Percentiles rank a stretch among this genome's conserved stretches.
Evolutionary conservation across 257 asterid species (phyloP).

Genomic region (Solanum chiquidenum): DNA sequence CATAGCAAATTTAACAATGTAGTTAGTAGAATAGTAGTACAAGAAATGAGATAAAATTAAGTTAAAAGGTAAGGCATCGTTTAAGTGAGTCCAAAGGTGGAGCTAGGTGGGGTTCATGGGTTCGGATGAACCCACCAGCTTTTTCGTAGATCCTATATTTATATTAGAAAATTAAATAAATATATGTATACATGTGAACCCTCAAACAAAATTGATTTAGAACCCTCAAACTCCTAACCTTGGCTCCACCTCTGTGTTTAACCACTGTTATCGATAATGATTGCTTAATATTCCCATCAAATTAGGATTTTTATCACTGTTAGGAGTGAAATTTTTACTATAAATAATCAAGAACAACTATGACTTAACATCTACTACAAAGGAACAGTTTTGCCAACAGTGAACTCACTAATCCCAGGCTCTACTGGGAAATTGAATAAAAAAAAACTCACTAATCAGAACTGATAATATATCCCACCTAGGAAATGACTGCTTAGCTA

Average conservation of each 20-base stretch:
- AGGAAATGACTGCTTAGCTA: slow-evolving; percentile 15
- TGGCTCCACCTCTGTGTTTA: too few relatives aligned
- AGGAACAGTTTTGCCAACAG: background rate
- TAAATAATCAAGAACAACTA: background rate
- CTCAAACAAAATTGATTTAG: too few relatives aligned
- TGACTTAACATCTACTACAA: background rate
- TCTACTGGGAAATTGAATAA: too few relatives aligned
- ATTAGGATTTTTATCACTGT: background rate
- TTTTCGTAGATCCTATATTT: background rate
- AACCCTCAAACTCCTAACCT: too few relatives aligned
- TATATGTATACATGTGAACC: too few relatives aligned
- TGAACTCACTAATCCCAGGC: background rate
- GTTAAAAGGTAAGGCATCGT: background rate
- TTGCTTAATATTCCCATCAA: background rate
- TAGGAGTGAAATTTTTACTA: background rate
- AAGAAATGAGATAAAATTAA: background rate
- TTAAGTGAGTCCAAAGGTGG: too few relatives aligned
- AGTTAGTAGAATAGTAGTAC: background rate
- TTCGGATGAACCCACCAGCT: too few relatives aligned
- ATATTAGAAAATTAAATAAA: too few relatives aligned
- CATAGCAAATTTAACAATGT: too few relatives aligned
- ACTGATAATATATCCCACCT: slow-evolving; percentile 16
- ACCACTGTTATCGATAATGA: background rate
- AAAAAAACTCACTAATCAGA: background rate
- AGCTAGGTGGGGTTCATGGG: too few relatives aligned